Percentiles rank a stretch among this genome's conserved stretches.
These are phyloP conservation scores for Vigna nakashimae DNA, from an alignment of 306 rosid genomes.

Conservation along the genomic window DNA sequence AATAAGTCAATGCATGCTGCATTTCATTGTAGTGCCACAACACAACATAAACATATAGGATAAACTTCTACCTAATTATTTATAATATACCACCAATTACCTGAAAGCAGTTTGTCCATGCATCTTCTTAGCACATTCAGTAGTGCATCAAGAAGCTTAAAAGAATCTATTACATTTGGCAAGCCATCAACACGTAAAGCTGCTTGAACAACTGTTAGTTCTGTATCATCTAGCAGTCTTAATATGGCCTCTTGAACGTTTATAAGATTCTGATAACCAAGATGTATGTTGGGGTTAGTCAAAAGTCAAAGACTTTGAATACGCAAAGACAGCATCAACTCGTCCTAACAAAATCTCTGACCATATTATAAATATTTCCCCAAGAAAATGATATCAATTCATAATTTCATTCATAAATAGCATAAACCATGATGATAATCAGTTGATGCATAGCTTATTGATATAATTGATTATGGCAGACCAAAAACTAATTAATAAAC, in stretches of 20 bases:
- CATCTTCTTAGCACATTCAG: conserved; percentile 69
- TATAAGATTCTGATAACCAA: conserved; percentile 64
- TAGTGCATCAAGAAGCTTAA: conserved; percentile 70
- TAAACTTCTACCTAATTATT: conserved; percentile 19
- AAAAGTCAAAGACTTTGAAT: conserved; percentile 31
- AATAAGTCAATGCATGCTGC: neutral
- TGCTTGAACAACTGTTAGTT: conserved; percentile 80
- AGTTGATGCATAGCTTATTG: neutral
- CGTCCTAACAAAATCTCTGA: conserved; percentile 12
- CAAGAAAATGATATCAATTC: neutral
- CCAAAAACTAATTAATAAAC: neutral
- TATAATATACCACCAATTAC: conserved; percentile 54
- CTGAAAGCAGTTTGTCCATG: conserved; percentile 54
- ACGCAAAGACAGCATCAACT: conserved; percentile 16
- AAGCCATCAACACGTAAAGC: conserved; percentile 72
- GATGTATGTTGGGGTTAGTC: conserved; percentile 24
- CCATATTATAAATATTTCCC: conserved; percentile 1
- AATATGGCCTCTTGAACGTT: conserved; percentile 71
- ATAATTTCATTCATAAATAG: conserved; percentile 1
- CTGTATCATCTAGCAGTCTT: conserved; percentile 81
- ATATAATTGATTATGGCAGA: neutral
- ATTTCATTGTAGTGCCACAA: neutral
- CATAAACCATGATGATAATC: conserved; percentile 8
- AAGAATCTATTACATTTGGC: conserved; percentile 55
- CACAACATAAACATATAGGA: neutral